Evolutionary conservation across 2,329 filamentous ascomycete genomes (phyloP).

Genomic region (Rasamsonia emersonii): DNA sequence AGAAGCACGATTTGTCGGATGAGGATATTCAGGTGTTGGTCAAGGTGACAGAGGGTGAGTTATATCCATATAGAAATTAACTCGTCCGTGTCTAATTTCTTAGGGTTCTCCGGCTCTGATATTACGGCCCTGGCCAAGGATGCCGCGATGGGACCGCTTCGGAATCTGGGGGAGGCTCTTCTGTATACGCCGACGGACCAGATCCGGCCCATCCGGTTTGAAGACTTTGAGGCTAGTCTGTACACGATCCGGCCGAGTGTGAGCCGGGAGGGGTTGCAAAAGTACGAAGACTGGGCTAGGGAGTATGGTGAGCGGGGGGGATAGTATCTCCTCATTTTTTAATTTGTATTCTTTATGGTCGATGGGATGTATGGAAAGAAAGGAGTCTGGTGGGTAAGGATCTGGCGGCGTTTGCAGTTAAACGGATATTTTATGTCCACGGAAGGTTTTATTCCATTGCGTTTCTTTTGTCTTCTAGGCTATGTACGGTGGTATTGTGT

Average conservation of each 20-base stretch:
- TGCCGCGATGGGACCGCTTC: slow-evolving; percentile 90
- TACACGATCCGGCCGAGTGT: slow-evolving; percentile 83
- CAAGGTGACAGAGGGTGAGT: slow-evolving; percentile 70
- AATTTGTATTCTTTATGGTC: not conserved
- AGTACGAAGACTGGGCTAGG: slow-evolving; percentile 89
- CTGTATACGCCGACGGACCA: slow-evolving; percentile 90
- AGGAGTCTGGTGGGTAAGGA: too few species aligned
- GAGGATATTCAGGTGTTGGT: slow-evolving; percentile 67
- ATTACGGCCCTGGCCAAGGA: slow-evolving; percentile 96
- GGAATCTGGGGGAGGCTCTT: slow-evolving; percentile 80
- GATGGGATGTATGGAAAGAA: too few species aligned
- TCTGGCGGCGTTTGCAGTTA: too few species aligned
- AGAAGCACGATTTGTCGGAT: slow-evolving; percentile 70
- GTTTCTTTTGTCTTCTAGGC: too few species aligned
- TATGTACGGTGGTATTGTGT: too few species aligned
- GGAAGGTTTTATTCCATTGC: too few species aligned
- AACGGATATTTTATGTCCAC: too few species aligned
- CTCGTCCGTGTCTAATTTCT: slow-evolving; percentile 2
- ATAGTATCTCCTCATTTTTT: slow-evolving; percentile 28
- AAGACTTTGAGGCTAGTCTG: slow-evolving; percentile 78
- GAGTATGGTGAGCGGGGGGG: slow-evolving; percentile 90
- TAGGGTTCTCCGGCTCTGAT: slow-evolving; percentile 95
- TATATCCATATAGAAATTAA: not conserved
- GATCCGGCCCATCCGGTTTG: slow-evolving; percentile 74
- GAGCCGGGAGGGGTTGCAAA: slow-evolving; percentile 69